A percentile compares a stretch with the other conserved stretches of the same genome.
Evolutionary conservation across 306 rosid genomes (phyloP).

Genomic region (Sesbania bispinosa): DNA sequence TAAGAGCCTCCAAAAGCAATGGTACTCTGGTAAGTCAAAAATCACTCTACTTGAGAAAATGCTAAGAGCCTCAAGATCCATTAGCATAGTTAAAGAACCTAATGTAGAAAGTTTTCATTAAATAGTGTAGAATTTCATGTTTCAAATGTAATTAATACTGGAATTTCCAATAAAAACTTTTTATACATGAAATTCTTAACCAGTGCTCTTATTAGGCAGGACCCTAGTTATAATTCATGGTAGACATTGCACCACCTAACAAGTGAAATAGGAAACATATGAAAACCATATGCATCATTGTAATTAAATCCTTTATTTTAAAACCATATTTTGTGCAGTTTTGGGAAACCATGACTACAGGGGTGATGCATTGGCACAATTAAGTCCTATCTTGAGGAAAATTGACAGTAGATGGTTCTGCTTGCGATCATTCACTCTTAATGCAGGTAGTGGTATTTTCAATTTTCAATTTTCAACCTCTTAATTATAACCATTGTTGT

Average conservation of each 20-base stretch:
- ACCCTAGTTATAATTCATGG: too few relatives aligned
- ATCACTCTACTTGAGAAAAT: too few relatives aligned
- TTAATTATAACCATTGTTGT: background rate
- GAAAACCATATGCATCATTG: background rate
- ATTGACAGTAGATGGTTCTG: slow-evolving; percentile 60
- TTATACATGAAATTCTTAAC: too few relatives aligned
- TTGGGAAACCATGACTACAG: slow-evolving; percentile 36
- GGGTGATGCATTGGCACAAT: slow-evolving; percentile 27
- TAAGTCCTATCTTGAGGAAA: slow-evolving; percentile 43
- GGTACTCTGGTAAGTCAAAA: slow-evolving; percentile 53
- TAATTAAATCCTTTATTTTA: background rate
- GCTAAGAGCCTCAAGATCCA: too few relatives aligned
- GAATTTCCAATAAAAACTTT: too few relatives aligned
- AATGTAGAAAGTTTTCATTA: too few relatives aligned
- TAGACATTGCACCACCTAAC: background rate
- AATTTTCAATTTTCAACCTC: background rate
- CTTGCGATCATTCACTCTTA: slow-evolving; percentile 46
- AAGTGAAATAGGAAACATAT: background rate
- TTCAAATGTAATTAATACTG: too few relatives aligned
- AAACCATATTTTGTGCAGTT: slow-evolving; percentile 14
- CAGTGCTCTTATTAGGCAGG: too few relatives aligned
- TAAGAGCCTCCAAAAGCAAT: slow-evolving; percentile 55
- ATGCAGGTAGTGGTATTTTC: slow-evolving; percentile 39
- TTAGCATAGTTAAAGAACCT: too few relatives aligned
- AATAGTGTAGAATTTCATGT: too few relatives aligned